phyloP scores from a whole-genome alignment of 305 asterid genomes.

The Fraxinus velutina region DNA sequence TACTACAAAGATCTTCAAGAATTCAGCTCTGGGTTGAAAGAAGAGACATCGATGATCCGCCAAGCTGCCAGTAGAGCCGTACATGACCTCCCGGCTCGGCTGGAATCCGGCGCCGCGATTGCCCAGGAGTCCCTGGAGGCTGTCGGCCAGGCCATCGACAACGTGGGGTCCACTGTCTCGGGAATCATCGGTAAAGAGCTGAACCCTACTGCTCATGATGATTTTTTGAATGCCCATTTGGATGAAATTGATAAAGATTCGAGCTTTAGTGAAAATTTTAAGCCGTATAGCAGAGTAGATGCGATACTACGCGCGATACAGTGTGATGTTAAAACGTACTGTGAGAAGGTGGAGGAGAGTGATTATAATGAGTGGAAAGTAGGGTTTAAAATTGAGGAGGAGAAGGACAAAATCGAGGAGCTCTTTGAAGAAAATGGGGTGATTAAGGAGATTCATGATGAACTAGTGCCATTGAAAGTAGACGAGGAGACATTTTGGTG shows the following conservation, averaged over 20 bases:
- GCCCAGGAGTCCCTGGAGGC: conserved; percentile 87
- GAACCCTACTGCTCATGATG: conserved; percentile 39
- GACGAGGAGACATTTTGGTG: conserved; percentile 73
- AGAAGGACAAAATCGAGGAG: conserved; percentile 46
- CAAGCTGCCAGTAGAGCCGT: conserved; percentile 78
- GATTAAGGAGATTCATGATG: conserved; percentile 53
- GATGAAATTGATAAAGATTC: conserved; percentile 29
- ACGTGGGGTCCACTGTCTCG: conserved; percentile 60
- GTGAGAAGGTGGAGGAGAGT: conserved; percentile 56
- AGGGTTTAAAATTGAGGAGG: conserved; percentile 58
- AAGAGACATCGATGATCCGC: conserved; percentile 66
- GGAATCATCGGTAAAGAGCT: conserved; percentile 69
- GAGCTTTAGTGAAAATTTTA: conserved; percentile 27
- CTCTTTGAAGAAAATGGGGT: conserved; percentile 45
- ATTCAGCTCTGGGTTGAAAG: conserved; percentile 60
- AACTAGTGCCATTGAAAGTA: conserved; percentile 57
- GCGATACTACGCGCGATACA: conserved; percentile 53
- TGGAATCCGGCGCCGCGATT: conserved; percentile 83
- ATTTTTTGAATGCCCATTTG: conserved; percentile 30
- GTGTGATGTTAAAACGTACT: conserved; percentile 60
- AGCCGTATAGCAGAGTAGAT: conserved; percentile 78
- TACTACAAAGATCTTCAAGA: conserved; percentile 73
- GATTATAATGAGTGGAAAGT: conserved; percentile 58
- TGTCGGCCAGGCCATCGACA: conserved; percentile 79
- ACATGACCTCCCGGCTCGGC: conserved; percentile 60